Conservation (phyloP, 1,284 basidiomycete genomes). For the Chalciporus sp. region DNA sequence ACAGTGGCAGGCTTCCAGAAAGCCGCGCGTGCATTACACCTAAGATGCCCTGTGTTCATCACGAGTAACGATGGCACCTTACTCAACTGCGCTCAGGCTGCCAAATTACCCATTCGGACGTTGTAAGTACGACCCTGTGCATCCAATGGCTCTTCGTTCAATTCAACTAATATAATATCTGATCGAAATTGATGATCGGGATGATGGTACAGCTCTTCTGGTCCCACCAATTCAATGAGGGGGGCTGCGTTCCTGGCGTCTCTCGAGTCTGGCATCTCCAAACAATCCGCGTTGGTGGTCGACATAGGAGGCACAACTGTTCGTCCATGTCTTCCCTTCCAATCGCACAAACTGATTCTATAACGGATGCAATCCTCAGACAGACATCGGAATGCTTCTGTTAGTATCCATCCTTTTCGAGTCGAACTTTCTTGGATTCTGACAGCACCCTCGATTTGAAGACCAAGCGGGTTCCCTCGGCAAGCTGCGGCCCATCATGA, state of each 20-base stretch:
- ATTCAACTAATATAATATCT: constrained; percentile 2
- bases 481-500: constrained; percentile 53
- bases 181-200: constrained; percentile 9
- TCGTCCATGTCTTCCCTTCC: constrained; percentile 23
- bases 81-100: constrained; percentile 51
- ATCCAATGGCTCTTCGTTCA: constrained; percentile 5
- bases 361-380: constrained; percentile 25
- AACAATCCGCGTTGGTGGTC: constrained; percentile 51
- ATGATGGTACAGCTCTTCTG: constrained; percentile 43
- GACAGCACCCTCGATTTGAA: constrained; percentile 14
- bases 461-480: constrained; percentile 46
- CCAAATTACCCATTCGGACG: constrained; percentile 60
- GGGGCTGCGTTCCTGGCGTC: constrained; percentile 59
- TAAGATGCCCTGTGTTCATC: constrained; percentile 59
- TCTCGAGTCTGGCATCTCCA: constrained; percentile 37
- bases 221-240: constrained; percentile 68
- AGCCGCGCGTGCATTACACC: constrained; percentile 48
- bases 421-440: constrained; percentile 9
- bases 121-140: constrained; percentile 36
- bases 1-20: constrained; percentile 55
- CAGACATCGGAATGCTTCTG: constrained; percentile 39
- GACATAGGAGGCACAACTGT: constrained; percentile 62
- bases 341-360: constrained; percentile 18
- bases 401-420: constrained; percentile 20
- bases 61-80: constrained; percentile 65